These are phyloP conservation scores for Verticillium isaacii DNA, from an alignment of 2,329 filamentous ascomycete species.

Conservation along the genomic window DNA sequence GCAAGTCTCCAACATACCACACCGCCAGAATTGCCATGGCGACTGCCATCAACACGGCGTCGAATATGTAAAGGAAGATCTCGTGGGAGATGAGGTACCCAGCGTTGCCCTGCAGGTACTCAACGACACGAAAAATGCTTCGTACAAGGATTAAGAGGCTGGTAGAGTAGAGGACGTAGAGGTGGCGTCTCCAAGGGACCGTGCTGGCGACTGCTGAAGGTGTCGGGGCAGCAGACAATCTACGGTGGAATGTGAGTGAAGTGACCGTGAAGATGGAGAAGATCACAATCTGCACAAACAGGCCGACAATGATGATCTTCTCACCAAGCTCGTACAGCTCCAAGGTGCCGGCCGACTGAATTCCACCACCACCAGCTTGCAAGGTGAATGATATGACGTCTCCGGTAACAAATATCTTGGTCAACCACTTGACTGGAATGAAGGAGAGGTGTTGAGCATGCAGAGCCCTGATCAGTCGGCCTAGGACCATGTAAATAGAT, in stretches of 20 bases:
- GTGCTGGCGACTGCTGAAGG: conserved; percentile 6
- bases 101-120: conserved; percentile 37
- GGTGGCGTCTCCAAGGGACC: conserved; percentile 22
- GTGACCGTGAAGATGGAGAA: conserved; percentile 48
- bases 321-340: conserved; percentile 25
- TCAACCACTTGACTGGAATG: conserved; percentile 28
- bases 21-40: conserved; percentile 25
- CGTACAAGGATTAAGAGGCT: conserved; percentile 37
- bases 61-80: conserved; percentile 36
- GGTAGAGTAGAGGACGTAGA: conserved; percentile 24
- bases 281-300: conserved; percentile 48
- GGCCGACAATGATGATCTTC: conserved; percentile 44
- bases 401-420: conserved; percentile 40
- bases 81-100: conserved; percentile 36
- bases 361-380: conserved; percentile 30
- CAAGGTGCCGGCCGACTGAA: conserved; percentile 17
- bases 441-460: conserved; percentile 13
- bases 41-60: conserved; percentile 32
- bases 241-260: conserved; percentile 36
- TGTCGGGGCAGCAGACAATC: conserved; percentile 13
- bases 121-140: conserved; percentile 41
- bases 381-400: conserved; percentile 39
- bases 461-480: conserved; percentile 24
- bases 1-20: conserved; percentile 8
- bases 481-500: conserved; percentile 19